A percentile compares a stretch with the other conserved stretches of the same genome.
phyloP scores from a whole-genome alignment of 768 basidiomycete genomes.

The Xerocomellus dryophilus region DNA sequence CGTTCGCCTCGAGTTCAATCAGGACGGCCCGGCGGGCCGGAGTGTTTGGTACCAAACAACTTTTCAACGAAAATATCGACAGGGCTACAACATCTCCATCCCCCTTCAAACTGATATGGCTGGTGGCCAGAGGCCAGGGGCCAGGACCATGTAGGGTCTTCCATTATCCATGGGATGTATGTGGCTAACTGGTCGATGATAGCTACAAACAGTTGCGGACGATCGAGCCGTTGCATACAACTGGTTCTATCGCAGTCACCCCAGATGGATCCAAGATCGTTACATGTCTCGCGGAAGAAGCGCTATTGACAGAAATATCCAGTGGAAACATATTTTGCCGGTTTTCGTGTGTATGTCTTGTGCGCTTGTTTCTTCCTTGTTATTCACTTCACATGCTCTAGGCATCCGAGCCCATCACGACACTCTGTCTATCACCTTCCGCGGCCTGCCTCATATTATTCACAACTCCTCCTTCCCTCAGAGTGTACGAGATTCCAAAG shows the following conservation, averaged over 20 bases:
- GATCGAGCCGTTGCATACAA: slow-evolving; percentile 82
- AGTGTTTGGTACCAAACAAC: slow-evolving; percentile 13
- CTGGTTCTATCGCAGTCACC: slow-evolving; percentile 79
- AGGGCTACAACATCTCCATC: background rate
- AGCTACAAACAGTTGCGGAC: slow-evolving; percentile 76
- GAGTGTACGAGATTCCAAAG: slow-evolving; percentile 76
- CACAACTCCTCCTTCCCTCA: slow-evolving; percentile 75
- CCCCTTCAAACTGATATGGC: slow-evolving; percentile 13
- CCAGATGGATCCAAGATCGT: slow-evolving; percentile 75
- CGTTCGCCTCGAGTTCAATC: background rate
- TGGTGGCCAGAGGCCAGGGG: slow-evolving; percentile 36
- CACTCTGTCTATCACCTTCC: slow-evolving; percentile 78
- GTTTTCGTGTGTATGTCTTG: slow-evolving; percentile 71
- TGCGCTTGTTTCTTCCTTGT: background rate
- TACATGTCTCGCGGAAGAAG: slow-evolving; percentile 85
- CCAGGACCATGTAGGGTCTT: slow-evolving; percentile 40
- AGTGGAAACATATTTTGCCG: slow-evolving; percentile 74
- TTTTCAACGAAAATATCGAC: slow-evolving; percentile 1
- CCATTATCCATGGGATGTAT: background rate
- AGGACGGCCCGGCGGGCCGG: background rate
- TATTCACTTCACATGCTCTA: slow-evolving; percentile 32
- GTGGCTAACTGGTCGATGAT: slow-evolving; percentile 10
- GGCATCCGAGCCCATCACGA: slow-evolving; percentile 83
- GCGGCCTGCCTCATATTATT: slow-evolving; percentile 74
- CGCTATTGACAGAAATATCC: slow-evolving; percentile 76